Evolutionary conservation across 2,329 filamentous ascomycete genomes (phyloP).

Genomic region (Sarocladium strictum): DNA sequence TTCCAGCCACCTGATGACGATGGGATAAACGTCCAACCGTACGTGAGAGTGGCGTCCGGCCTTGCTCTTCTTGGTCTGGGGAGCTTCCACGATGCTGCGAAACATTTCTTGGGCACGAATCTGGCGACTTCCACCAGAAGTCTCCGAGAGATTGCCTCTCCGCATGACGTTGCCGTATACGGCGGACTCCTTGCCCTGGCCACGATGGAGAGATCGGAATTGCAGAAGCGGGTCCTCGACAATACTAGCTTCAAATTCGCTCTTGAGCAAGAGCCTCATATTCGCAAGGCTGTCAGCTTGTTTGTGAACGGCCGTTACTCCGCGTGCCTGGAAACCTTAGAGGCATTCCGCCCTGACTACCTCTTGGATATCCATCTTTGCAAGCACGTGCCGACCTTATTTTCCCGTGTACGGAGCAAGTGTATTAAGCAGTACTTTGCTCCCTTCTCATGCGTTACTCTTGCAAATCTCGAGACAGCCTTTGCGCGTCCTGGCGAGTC

Average conservation of each 20-base stretch:
- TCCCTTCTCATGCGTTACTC: conserved; percentile 81
- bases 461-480: conserved; percentile 69
- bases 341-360: conserved; percentile 77
- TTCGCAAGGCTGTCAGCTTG: conserved; percentile 81
- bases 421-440: conserved; percentile 91
- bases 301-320: conserved; percentile 91
- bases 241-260: conserved; percentile 77
- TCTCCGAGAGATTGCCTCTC: conserved; percentile 68
- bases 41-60: conserved; percentile 46
- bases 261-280: conserved; percentile 87
- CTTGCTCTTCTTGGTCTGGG: conserved; percentile 41
- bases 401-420: conserved; percentile 73
- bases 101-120: conserved; percentile 50
- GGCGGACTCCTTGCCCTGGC: conserved; percentile 86
- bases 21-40: conserved; percentile 34
- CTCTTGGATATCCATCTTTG: conserved; percentile 84
- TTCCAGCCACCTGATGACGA: conserved; percentile 42
- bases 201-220: conserved; percentile 73
- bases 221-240: conserved; percentile 73
- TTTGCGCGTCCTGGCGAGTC: conserved; percentile 61
- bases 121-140: conserved; percentile 28
- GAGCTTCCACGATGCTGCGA: conserved; percentile 58
- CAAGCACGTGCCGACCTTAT: conserved; percentile 64
- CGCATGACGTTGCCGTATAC: conserved; percentile 88
- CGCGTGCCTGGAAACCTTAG: conserved; percentile 74